phyloP scores from a whole-genome alignment of 2,329 filamentous ascomycete species.

The Colletotrichum sp. region DNA sequence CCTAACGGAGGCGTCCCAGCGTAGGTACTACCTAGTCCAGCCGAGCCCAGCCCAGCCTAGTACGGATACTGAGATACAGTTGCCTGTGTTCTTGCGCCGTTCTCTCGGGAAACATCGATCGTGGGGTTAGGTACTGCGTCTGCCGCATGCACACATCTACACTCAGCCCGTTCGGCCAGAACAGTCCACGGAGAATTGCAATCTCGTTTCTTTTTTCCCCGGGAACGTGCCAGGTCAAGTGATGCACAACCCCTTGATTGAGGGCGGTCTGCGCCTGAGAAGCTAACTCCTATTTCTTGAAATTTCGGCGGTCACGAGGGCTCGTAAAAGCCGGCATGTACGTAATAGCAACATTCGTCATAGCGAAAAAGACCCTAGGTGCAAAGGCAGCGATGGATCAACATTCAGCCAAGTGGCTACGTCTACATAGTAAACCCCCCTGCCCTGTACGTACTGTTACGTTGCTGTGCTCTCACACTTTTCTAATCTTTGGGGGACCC shows the following conservation, averaged over 20 bases:
- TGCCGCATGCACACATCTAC: not conserved
- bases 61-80: not conserved
- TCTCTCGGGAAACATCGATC: not conserved
- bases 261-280: not conserved
- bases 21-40: not conserved
- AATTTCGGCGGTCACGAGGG: conserved; percentile 3
- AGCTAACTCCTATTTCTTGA: not conserved
- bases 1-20: not conserved
- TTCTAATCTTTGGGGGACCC: not conserved
- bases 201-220: not conserved
- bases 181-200: not conserved
- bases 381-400: not conserved
- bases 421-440: not conserved
- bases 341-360: conserved; percentile 5
- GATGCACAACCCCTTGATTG: not conserved
- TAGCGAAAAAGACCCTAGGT: not conserved
- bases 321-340: not conserved
- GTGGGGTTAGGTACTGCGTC: not conserved
- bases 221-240: not conserved
- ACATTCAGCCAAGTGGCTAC: not conserved
- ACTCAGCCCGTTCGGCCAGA: not conserved
- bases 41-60: not conserved
- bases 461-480: not conserved
- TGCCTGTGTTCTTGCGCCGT: not conserved
- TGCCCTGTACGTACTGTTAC: not conserved